Evolutionary conservation across 228 moss, liverwort and hornwort species (phyloP).

Genomic region (Sphagnum magellanicum): DNA sequence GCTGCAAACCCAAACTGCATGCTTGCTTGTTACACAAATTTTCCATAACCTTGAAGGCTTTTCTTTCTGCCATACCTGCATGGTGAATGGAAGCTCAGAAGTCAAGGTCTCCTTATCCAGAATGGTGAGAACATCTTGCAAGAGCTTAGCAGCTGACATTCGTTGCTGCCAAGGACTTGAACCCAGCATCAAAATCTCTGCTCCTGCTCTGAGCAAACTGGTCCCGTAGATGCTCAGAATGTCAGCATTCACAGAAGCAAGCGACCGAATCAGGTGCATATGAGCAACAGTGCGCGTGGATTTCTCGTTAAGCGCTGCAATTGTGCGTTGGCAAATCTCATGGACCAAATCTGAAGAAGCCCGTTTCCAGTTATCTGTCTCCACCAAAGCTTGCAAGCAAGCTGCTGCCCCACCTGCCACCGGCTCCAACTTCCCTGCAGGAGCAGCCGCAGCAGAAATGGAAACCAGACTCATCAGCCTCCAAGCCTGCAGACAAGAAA

Average conservation of each 20-base stretch:
- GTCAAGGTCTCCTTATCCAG: constrained; percentile 58
- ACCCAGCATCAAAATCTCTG: constrained; percentile 46
- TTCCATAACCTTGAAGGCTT: no score
- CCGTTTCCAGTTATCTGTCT: constrained; percentile 62
- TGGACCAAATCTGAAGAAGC: constrained; percentile 43
- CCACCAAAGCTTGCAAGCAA: constrained; percentile 63
- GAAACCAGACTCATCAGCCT: no score
- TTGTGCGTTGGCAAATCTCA: constrained; percentile 46
- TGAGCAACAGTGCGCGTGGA: constrained; percentile 65
- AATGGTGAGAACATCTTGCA: constrained; percentile 69
- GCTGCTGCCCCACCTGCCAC: constrained; percentile 75
- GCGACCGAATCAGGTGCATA: constrained; percentile 59
- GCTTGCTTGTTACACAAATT: no score
- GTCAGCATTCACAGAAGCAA: constrained; percentile 49
- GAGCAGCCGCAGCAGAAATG: not conserved
- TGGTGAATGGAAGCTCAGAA: constrained; percentile 43
- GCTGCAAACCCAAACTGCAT: no score
- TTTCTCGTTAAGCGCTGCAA: constrained; percentile 65
- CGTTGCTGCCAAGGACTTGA: constrained; percentile 72
- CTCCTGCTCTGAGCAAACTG: constrained; percentile 45
- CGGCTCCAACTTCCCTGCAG: constrained; percentile 70
- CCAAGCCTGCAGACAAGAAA: no score
- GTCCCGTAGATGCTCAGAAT: constrained; percentile 45
- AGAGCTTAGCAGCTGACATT: constrained; percentile 62
- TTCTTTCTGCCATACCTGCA: constrained; percentile 15